Conservation (phyloP, 495 filamentous ascomycete genomes). For the Trichoderma reesei region DNA sequence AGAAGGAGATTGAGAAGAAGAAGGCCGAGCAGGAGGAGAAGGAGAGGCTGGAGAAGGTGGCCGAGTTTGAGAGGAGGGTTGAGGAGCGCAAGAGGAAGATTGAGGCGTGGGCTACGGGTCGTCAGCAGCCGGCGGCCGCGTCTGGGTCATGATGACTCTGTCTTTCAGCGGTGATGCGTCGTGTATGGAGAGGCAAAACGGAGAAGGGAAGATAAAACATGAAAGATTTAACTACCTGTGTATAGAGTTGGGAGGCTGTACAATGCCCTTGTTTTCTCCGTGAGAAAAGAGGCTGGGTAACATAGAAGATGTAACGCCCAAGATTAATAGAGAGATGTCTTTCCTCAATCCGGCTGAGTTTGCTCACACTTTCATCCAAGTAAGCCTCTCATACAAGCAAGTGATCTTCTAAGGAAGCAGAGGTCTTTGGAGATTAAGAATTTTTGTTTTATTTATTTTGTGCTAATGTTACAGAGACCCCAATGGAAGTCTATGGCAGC, state of each 20-base stretch:
- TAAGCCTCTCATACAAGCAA: no score
- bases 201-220: not conserved
- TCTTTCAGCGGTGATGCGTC: not conserved
- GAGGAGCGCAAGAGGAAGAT: conserved; percentile 28
- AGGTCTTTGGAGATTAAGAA: not conserved
- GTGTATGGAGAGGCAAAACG: not conserved
- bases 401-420: no score
- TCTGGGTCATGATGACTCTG: not conserved
- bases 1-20: conserved; percentile 48
- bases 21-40: conserved; percentile 46
- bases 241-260: not conserved
- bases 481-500: conserved; percentile 6
- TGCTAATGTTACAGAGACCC: conserved; percentile 8
- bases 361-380: no score
- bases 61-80: conserved; percentile 40
- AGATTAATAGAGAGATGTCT: not conserved
- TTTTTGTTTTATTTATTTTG: not conserved
- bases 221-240: not conserved
- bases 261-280: not conserved
- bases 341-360: not conserved
- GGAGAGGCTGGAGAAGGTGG: conserved; percentile 36
- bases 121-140: conserved; percentile 11
- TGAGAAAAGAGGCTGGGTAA: not conserved
- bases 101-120: conserved; percentile 21
- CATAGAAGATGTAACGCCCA: not conserved